These are phyloP conservation scores for Massarina eburnea DNA, from an alignment of 2,329 filamentous ascomycete species.

Conservation along the genomic window DNA sequence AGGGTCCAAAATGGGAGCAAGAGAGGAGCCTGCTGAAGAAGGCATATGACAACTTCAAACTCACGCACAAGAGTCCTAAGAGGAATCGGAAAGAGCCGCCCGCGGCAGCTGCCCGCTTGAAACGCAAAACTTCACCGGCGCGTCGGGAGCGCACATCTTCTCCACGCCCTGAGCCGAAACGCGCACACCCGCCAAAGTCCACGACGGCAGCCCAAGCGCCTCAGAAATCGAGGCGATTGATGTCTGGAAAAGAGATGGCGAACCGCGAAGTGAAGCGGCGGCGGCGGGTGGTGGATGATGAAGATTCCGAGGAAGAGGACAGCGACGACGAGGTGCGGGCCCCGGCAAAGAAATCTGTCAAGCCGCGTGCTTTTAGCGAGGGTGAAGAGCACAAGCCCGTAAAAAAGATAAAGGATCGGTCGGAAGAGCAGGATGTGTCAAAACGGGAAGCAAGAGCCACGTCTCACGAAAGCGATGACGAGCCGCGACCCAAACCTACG, in stretches of 20 bases:
- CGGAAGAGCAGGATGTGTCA: conserved; percentile 31
- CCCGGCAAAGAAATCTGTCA: conserved; percentile 32
- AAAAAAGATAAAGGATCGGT: conserved; percentile 35
- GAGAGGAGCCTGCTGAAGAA: conserved; percentile 80
- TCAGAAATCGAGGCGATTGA: conserved; percentile 38
- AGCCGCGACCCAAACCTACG: conserved; percentile 22
- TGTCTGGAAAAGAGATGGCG: conserved; percentile 41
- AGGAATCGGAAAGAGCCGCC: conserved; percentile 38
- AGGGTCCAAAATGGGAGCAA: conserved; percentile 86
- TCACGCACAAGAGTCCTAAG: conserved; percentile 36
- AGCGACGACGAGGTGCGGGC: conserved; percentile 42
- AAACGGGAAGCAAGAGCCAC: conserved; percentile 24
- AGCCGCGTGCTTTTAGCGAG: conserved; percentile 38
- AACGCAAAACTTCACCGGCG: conserved; percentile 31
- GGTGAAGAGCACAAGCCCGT: conserved; percentile 36
- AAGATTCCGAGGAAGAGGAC: conserved; percentile 39
- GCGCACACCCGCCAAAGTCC: conserved; percentile 25
- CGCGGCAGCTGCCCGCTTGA: conserved; percentile 28
- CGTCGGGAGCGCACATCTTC: conserved; percentile 39
- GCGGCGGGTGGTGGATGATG: conserved; percentile 37
- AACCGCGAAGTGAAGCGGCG: conserved; percentile 32
- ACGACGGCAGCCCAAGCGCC: conserved; percentile 19
- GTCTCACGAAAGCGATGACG: conserved; percentile 36
- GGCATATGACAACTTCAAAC: conserved; percentile 63
- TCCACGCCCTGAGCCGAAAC: conserved; percentile 32